A percentile compares a stretch with the other conserved stretches of the same genome.
phyloP scores from a whole-genome alignment of 129 eudicot species.

The Helichrysum umbraculigerum region DNA sequence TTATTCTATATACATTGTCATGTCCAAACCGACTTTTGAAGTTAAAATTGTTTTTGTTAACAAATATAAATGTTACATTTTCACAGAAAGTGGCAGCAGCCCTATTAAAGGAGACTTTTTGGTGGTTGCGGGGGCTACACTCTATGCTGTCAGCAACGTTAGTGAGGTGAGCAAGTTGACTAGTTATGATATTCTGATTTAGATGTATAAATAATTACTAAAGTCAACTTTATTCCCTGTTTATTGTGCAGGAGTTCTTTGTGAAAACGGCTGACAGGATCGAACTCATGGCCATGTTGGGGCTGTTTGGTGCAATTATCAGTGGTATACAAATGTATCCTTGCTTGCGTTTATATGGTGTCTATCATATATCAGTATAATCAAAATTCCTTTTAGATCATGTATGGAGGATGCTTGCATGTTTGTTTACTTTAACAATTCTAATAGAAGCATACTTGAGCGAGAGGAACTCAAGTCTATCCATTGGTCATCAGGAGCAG shows the following conservation, averaged over 20 bases:
- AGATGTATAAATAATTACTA: not conserved
- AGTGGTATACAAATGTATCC: slow-evolving; percentile 96
- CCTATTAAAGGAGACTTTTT: slow-evolving; percentile 82
- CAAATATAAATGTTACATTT: not conserved
- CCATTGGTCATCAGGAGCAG: slow-evolving; percentile 84
- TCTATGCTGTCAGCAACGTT: slow-evolving; percentile 84
- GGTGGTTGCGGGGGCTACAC: slow-evolving; percentile 87
- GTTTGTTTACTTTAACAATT: slow-evolving; percentile 45
- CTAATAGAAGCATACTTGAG: slow-evolving; percentile 71
- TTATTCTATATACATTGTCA: not conserved
- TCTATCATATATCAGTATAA: not conserved
- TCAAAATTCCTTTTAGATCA: not conserved
- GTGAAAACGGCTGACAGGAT: slow-evolving; percentile 86
- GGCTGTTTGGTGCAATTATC: slow-evolving; percentile 82
- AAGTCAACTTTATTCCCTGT: not conserved
- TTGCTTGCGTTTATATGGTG: slow-evolving; percentile 20
- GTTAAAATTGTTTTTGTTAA: not conserved
- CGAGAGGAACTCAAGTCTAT: slow-evolving; percentile 81
- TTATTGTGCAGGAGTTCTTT: slow-evolving; percentile 68
- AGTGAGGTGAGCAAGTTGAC: slow-evolving; percentile 58
- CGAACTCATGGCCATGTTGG: slow-evolving; percentile 96
- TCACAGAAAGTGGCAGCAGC: slow-evolving; percentile 66
- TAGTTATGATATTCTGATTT: not conserved
- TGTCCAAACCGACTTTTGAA: not conserved
- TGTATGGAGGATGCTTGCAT: slow-evolving; percentile 3